A percentile compares a stretch with the other conserved stretches of the same genome.
phyloP scores from a whole-genome alignment of 148 eudicot genomes.

The Fagopyrum tataricum region DNA sequence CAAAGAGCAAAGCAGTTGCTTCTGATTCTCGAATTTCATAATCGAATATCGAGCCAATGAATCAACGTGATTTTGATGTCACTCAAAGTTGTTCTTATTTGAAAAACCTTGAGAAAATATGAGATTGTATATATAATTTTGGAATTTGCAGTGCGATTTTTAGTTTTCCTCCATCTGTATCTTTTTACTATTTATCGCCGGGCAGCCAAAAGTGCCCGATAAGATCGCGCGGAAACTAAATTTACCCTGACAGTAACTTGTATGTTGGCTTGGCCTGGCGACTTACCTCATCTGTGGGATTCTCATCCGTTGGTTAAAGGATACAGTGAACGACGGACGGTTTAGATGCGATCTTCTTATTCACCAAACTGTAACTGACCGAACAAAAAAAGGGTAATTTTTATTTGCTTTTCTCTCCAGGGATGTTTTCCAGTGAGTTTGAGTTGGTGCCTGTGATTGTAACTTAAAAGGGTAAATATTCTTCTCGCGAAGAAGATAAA shows the following conservation, averaged over 20 bases:
- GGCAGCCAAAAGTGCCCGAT: neutral
- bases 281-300: too few relatives aligned
- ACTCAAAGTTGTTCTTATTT: neutral
- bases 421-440: neutral
- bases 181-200: neutral
- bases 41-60: neutral
- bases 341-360: neutral
- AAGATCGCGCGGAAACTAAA: neutral
- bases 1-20: slow-evolving; percentile 5
- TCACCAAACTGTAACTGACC: neutral
- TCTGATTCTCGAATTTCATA: slow-evolving; percentile 3
- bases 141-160: neutral
- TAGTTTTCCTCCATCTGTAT: neutral
- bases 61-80: neutral
- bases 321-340: neutral
- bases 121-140: neutral
- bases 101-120: neutral
- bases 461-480: neutral
- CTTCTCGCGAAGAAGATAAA: too few relatives aligned
- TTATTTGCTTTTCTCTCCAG: neutral
- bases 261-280: neutral
- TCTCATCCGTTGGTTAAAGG: neutral
- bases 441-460: neutral
- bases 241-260: neutral
- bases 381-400: neutral